Percentiles rank a stretch among this genome's conserved stretches.
phyloP scores from a whole-genome alignment of 1,139 yeast genomes.

The Candida sanyaensis region DNA sequence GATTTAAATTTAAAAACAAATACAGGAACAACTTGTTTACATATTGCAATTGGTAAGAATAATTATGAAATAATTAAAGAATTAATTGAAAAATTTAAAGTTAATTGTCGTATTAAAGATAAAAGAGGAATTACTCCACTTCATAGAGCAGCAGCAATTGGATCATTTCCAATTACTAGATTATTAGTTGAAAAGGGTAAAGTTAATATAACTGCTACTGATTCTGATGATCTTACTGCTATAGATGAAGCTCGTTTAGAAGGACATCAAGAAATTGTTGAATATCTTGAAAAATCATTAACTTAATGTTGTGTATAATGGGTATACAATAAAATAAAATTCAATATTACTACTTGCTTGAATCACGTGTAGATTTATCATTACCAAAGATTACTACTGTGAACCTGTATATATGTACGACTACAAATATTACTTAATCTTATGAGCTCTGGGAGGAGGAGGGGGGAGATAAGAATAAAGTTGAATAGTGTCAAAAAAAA shows the following conservation, averaged over 20 bases:
- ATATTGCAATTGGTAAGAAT: conserved; percentile 73
- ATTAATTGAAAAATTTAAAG: conserved; percentile 53
- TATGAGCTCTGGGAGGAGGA: too few relatives aligned
- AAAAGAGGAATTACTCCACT: conserved; percentile 64
- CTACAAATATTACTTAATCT: too few relatives aligned
- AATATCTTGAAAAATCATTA: too few relatives aligned
- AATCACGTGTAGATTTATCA: too few relatives aligned
- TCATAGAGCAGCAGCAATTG: conserved; percentile 84
- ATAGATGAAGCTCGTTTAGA: conserved; percentile 91
- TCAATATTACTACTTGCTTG: too few relatives aligned
- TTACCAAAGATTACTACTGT: too few relatives aligned
- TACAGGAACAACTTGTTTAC: conserved; percentile 75
- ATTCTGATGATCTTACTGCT: conserved; percentile 79
- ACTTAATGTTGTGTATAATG: too few relatives aligned
- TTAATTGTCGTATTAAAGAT: conserved; percentile 68
- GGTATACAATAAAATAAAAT: too few relatives aligned
- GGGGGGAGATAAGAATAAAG: too few relatives aligned
- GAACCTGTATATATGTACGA: too few relatives aligned
- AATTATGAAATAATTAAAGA: conserved; percentile 54
- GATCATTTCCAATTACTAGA: conserved; percentile 57
- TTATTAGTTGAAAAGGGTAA: conserved; percentile 53
- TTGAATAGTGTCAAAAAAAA: too few relatives aligned
- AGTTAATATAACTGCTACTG: conserved; percentile 70
- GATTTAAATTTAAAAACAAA: conserved; percentile 53
- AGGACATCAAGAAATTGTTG: conserved; percentile 82